These are phyloP conservation scores for Lactarius hengduanensis DNA, from an alignment of 768 basidiomycete species.

Conservation along the genomic window DNA sequence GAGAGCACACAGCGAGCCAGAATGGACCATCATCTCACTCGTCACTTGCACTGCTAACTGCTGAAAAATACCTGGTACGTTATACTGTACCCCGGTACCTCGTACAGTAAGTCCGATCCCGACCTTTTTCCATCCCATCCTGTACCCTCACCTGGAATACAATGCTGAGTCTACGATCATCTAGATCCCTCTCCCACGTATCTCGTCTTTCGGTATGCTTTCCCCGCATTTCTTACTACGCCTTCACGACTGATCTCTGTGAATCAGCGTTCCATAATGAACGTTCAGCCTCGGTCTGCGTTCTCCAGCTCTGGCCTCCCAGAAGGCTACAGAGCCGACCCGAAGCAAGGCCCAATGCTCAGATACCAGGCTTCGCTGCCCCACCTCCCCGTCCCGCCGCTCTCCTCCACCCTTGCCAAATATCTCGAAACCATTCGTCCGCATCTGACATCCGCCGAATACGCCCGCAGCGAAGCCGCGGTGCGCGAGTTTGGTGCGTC, in stretches of 20 bases:
- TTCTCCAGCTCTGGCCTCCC: slow-evolving; percentile 32
- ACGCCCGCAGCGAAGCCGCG: slow-evolving; percentile 51
- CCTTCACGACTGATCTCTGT: neutral
- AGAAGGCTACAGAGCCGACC: slow-evolving; percentile 52
- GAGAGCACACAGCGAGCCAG: neutral
- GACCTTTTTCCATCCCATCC: neutral
- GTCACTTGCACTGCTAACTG: neutral
- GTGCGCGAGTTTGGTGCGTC: slow-evolving; percentile 71
- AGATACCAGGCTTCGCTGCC: slow-evolving; percentile 73
- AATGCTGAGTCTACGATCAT: slow-evolving; percentile 6
- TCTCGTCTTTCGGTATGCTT: slow-evolving; percentile 15
- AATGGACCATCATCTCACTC: neutral
- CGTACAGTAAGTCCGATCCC: neutral
- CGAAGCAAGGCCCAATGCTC: slow-evolving; percentile 61
- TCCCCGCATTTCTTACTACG: neutral
- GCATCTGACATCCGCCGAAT: slow-evolving; percentile 64
- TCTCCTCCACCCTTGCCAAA: slow-evolving; percentile 79
- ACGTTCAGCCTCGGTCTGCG: neutral
- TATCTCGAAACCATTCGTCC: slow-evolving; percentile 87
- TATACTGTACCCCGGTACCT: neutral
- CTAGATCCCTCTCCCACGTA: neutral
- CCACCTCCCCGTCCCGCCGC: slow-evolving; percentile 77
- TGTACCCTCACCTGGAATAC: slow-evolving; percentile 2
- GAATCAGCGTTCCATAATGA: slow-evolving; percentile 1
- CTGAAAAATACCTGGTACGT: neutral